A percentile compares a stretch with the other conserved stretches of the same genome.
These are phyloP conservation scores for Kingdonia uniflora DNA, from an alignment of 164 flowering plant species.

Conservation along the genomic window DNA sequence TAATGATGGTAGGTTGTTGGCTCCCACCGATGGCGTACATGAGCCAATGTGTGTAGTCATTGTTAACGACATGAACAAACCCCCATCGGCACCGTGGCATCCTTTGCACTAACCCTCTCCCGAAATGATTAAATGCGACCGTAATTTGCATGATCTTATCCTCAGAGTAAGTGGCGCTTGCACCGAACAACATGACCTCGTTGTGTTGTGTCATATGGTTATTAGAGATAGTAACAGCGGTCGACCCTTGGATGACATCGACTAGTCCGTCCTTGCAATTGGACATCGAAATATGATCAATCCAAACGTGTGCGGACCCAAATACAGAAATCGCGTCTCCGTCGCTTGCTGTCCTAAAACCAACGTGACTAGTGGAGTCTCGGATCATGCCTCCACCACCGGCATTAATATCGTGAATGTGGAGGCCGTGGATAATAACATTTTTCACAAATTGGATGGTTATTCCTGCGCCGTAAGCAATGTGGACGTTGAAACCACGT, in stretches of 20 bases:
- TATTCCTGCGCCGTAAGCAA: slow-evolving; percentile 54
- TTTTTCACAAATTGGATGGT: slow-evolving; percentile 54
- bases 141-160: slow-evolving; percentile 68
- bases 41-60: slow-evolving; percentile 80
- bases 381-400: slow-evolving; percentile 51
- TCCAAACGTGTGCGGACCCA: slow-evolving; percentile 53
- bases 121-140: slow-evolving; percentile 80
- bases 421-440: slow-evolving; percentile 61
- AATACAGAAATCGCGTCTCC: slow-evolving; percentile 66
- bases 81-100: slow-evolving; percentile 90
- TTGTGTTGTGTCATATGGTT: slow-evolving; percentile 66
- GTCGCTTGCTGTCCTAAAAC: slow-evolving; percentile 48
- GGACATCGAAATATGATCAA: slow-evolving; percentile 58
- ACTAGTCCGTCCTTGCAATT: slow-evolving; percentile 56
- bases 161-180: slow-evolving; percentile 22
- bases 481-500: slow-evolving; percentile 36
- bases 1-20: slow-evolving; percentile 62
- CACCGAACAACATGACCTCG: slow-evolving; percentile 74
- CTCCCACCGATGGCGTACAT: slow-evolving; percentile 96
- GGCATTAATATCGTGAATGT: slow-evolving; percentile 41
- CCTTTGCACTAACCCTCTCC: slow-evolving; percentile 66
- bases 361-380: slow-evolving; percentile 44
- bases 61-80: slow-evolving; percentile 76
- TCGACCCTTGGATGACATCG: slow-evolving; percentile 60
- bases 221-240: slow-evolving; percentile 79